Percentiles rank a stretch among this genome's conserved stretches.
Conservation (phyloP, 306 rosid species). For the Citrullus amarus region DNA sequence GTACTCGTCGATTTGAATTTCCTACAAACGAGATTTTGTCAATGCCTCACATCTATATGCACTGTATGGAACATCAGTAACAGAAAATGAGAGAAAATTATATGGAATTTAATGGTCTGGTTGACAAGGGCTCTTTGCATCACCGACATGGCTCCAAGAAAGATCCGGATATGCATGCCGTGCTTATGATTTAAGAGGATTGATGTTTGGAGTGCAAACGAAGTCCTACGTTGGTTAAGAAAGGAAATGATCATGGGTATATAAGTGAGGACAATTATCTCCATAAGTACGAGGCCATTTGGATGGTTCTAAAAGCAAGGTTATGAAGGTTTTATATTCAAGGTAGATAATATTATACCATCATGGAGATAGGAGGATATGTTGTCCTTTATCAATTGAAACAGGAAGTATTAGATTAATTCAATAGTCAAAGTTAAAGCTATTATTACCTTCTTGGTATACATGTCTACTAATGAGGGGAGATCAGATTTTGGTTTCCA, state of each 20-base stretch:
- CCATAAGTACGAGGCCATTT: too few species aligned
- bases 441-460: slow-evolving; percentile 48
- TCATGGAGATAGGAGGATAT: too few species aligned
- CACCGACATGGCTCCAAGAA: not conserved
- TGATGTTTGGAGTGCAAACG: too few species aligned
- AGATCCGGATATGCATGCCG: not conserved
- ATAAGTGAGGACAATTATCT: too few species aligned
- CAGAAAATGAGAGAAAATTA: not conserved
- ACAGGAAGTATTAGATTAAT: not conserved
- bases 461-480: slow-evolving; percentile 80
- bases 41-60: not conserved
- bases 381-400: too few species aligned
- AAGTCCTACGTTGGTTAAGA: too few species aligned
- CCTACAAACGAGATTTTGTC: slow-evolving; percentile 34
- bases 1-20: slow-evolving; percentile 74
- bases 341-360: too few species aligned
- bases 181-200: not conserved
- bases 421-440: not conserved
- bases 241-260: too few species aligned
- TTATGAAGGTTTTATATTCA: too few species aligned
- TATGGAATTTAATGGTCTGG: not conserved
- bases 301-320: too few species aligned
- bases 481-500: slow-evolving; percentile 96
- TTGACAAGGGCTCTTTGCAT: not conserved
- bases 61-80: too few species aligned